Base-by-base conservation (phyloP, 257 asterid genomes). In the Cynanchum wilfordii region DNA sequence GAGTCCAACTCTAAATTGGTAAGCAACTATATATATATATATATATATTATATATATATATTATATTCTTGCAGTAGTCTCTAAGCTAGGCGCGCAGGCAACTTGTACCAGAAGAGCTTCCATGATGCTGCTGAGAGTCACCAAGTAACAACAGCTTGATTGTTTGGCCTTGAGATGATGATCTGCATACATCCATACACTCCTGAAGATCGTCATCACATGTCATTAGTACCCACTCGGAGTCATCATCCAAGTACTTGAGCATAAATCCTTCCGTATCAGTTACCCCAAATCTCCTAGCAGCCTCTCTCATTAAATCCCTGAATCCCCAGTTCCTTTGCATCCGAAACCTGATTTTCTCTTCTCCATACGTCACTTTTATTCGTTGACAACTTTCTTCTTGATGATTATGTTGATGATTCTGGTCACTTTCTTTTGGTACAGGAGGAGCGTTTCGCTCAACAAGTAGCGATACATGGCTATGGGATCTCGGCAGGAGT, bases 121-220 rank as follows among this genome's bases (percentile, higher is more conserved):
- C 80, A 30, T 57, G 36, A 17, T 79, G 86, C 47, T 79, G 80
- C 24, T 79, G 89, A 17, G 86, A 72, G 57, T 78, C 82, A 5
- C 65, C 77, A 52, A 82, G 74, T 56, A 93, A 81, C 7, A 79
- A 66, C 19, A 94, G 89, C 90, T 78, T 91, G 44, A 91, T 88
- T 13, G 90, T 89, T 62, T 86, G 86, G 82, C 42, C 80, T 68
- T 62, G 69, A 0, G 87, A 83, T 7, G 90, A 73, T 13, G 90
- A 73, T 13, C 79, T 77, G 72, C 84, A 85, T 25, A 91, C 86
- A 33, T 88, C 95, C 3, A 94, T 72, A 73, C 98, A 91, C 78
- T 94, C 97, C 76, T 82, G 96, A 7, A 94, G 83, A 83, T 94
- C 98, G 20, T 93, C 98, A 50, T 91, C 95, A 19, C 98, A 94